phyloP scores from a whole-genome alignment of 164 flowering plant genomes.

The Magnolia officinalis region DNA sequence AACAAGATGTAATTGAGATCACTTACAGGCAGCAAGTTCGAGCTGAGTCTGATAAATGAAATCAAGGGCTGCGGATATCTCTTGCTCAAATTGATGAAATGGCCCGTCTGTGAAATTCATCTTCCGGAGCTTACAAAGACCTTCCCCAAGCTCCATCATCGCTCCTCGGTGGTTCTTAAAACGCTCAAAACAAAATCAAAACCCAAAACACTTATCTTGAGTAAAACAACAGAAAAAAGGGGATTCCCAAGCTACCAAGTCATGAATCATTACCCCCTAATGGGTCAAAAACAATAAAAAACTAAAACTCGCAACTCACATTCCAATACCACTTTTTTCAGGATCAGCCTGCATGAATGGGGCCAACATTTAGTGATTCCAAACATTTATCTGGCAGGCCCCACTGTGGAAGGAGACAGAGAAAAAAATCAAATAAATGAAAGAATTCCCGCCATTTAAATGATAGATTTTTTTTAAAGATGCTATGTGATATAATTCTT shows the following conservation, averaged over 20 bases:
- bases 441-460: too few relatives aligned
- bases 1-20: neutral
- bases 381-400: too few relatives aligned
- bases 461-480: too few relatives aligned
- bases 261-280: too few relatives aligned
- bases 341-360: too few relatives aligned
- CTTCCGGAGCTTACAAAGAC: slow-evolving; percentile 75
- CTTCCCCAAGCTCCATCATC: slow-evolving; percentile 95
- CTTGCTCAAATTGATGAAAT: slow-evolving; percentile 61
- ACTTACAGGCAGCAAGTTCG: slow-evolving; percentile 88
- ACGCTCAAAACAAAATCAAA: neutral
- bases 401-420: too few relatives aligned
- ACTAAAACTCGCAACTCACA: too few relatives aligned
- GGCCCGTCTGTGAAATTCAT: slow-evolving; percentile 66
- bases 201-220: neutral
- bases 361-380: too few relatives aligned
- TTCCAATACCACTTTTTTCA: too few relatives aligned
- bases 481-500: too few relatives aligned
- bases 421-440: too few relatives aligned
- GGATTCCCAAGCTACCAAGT: neutral
- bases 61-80: slow-evolving; percentile 61
- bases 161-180: slow-evolving; percentile 90
- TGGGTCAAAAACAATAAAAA: too few relatives aligned
- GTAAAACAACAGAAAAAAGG: neutral
- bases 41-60: slow-evolving; percentile 80